Conservation (phyloP, 1,284 basidiomycete genomes). For the Austropuccinia psidii region DNA sequence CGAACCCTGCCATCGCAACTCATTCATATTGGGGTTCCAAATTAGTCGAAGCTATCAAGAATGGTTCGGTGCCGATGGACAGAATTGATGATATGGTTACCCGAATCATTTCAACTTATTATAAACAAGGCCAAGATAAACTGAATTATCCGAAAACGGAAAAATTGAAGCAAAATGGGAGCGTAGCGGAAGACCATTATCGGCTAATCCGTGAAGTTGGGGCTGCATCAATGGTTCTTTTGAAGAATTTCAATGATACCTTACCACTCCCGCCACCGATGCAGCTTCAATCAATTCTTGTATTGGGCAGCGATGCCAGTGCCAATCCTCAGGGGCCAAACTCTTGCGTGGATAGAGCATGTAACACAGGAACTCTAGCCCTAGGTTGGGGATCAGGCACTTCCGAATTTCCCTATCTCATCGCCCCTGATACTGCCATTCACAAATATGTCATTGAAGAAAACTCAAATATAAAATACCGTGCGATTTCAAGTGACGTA, state of each 20-base stretch:
- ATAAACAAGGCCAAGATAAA: conserved; percentile 34
- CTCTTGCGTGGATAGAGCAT: conserved; percentile 21
- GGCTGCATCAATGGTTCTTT: conserved; percentile 40
- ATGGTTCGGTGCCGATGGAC: conserved; percentile 25
- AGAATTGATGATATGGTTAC: conserved; percentile 34
- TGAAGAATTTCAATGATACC: conserved; percentile 41
- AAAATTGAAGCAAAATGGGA: conserved; percentile 31
- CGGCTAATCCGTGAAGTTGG: conserved; percentile 41
- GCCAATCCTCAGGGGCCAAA: conserved; percentile 20
- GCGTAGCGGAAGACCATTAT: conserved; percentile 41
- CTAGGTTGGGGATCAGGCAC: conserved; percentile 35
- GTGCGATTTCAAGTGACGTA: conserved; percentile 7
- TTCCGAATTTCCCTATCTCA: conserved; percentile 21
- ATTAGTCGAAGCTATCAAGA: conserved; percentile 27
- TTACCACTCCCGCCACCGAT: conserved; percentile 39
- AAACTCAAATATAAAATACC: conserved; percentile 2
- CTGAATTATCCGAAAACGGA: conserved; percentile 4
- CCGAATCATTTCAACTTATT: conserved; percentile 33
- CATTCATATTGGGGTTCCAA: conserved; percentile 27
- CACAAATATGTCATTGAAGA: not conserved
- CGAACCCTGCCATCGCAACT: conserved; percentile 27
- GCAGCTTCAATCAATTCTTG: conserved; percentile 7
- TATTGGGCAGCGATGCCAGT: conserved; percentile 33
- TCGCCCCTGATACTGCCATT: conserved; percentile 26
- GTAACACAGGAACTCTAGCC: conserved; percentile 29